These are phyloP conservation scores for Neonectria neomacrospora DNA, from an alignment of 2,329 filamentous ascomycete genomes.

Conservation along the genomic window DNA sequence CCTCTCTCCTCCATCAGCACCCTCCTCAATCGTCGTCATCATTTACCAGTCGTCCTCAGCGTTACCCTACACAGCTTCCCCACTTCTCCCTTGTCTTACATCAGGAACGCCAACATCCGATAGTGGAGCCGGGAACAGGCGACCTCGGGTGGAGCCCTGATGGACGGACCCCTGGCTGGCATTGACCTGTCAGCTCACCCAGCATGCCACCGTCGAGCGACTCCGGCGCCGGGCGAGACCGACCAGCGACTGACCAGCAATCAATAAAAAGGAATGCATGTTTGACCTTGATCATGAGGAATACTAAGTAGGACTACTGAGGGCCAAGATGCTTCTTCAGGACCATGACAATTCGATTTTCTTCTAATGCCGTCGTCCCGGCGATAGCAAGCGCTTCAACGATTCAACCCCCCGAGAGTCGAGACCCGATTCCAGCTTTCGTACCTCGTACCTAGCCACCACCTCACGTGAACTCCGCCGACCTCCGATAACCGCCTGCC, in stretches of 20 bases:
- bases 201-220: constrained; percentile 43
- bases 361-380: constrained; percentile 21
- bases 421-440: constrained; percentile 9
- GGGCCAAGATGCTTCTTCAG: constrained; percentile 1
- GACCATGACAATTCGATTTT: constrained; percentile 8
- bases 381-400: not conserved
- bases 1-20: constrained; percentile 15
- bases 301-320: not conserved
- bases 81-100: constrained; percentile 34
- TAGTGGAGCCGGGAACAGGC: constrained; percentile 46
- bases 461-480: constrained; percentile 20
- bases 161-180: constrained; percentile 34
- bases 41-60: constrained; percentile 12
- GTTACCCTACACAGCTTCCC: constrained; percentile 29
- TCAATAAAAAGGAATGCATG: constrained; percentile 31
- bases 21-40: not conserved
- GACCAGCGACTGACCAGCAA: constrained; percentile 31
- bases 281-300: constrained; percentile 34
- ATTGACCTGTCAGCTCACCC: constrained; percentile 38
- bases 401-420: not conserved
- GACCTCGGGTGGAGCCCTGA: constrained; percentile 41
- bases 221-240: constrained; percentile 32
- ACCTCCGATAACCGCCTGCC: constrained; percentile 17
- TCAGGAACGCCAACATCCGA: constrained; percentile 43
- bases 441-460: not conserved